Evolutionary conservation across 306 rosid genomes (phyloP), one percentile per base, ranked within the genome.

Genomic region (Citrullus amarus): DNA sequence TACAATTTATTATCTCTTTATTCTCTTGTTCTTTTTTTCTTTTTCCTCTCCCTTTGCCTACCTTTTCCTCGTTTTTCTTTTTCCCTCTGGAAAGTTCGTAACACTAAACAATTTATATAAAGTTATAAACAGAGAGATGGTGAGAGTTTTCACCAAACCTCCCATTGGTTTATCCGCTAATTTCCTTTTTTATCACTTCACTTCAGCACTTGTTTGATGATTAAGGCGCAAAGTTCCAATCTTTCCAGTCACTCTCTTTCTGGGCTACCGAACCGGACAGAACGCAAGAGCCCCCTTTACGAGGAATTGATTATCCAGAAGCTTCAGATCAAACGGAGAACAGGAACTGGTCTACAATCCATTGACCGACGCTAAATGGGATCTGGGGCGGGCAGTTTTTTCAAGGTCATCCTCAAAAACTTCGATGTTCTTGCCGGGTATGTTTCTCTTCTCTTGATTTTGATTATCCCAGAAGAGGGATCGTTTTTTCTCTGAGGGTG

Each of bases 381-480:
- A 85, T 91, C 98, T 79, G 93, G 96, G 0, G 87, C 96, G 5
- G 96, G 88, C 32, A 83, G 86, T 84, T 90, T 96, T 82, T 82
- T 96, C 46, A 92, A 88, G 83, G 93, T 96, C 48, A 22, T 96
- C 72, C 90, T 96, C 13, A 88, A 11, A 69, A 92, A 96, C 80
- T 88, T 92, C 78, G 98, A 96, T 82, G 89, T 96, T 86, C 93
- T 96, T 83, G 99, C 97, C 69, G 97, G 99, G 99, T 96, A 88
- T 68, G 83, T 76, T 41, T 79, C 78, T 51, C 38, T 20, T 4
- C 25, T 46, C 25, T 75, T 70, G 60, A 36, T 58, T 55, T 25
- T 63, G 55, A 16, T 81, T 28, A 38, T 8, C 28, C 16, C 32
- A 34, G 12, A 34, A 7, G 41, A 48, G 69, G 69, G 17, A 0